Percentiles rank a stretch among this genome's conserved stretches.
These are phyloP conservation scores for carrot (Daucus carota) DNA, from an alignment of 129 eudicot species.

Conservation along the genomic window DNA sequence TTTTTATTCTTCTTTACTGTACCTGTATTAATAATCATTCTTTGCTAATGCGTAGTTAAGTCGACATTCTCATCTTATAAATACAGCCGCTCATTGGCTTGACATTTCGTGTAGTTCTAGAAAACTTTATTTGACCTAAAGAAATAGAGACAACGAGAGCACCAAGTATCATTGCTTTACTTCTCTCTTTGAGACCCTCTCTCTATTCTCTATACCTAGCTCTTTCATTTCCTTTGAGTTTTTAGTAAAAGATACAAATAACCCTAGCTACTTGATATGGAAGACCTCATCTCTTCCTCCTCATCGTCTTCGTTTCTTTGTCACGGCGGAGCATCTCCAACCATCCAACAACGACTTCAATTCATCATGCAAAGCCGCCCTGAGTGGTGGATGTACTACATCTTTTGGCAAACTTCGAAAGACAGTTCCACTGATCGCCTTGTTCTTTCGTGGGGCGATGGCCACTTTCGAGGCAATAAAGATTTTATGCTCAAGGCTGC, in stretches of 20 bases:
- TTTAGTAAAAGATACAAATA: background rate
- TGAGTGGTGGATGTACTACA: constrained; percentile 43
- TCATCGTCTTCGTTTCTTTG: constrained; percentile 13
- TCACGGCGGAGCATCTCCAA: constrained; percentile 7
- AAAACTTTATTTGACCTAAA: constrained; percentile 8
- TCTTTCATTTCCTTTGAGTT: background rate
- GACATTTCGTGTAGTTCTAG: constrained; percentile 12
- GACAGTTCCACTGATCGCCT: constrained; percentile 19
- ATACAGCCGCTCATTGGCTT: constrained; percentile 10
- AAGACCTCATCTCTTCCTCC: constrained; percentile 18
- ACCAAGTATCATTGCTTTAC: background rate
- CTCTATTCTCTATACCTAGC: background rate
- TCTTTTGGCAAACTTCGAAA: constrained; percentile 42
- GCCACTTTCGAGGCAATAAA: constrained; percentile 25
- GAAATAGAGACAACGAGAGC: background rate
- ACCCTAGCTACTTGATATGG: constrained; percentile 17
- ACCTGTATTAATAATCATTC: background rate
- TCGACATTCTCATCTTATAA: constrained; percentile 10
- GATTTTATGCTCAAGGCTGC: background rate
- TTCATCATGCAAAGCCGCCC: constrained; percentile 34
- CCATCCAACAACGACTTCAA: constrained; percentile 32
- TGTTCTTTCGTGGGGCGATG: constrained; percentile 45
- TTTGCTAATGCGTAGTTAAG: background rate
- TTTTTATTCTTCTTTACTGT: background rate
- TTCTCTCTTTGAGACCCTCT: constrained; percentile 8